Base-by-base conservation (phyloP, 345 rosid species). In the Diplotaxis tenuifolia region DNA sequence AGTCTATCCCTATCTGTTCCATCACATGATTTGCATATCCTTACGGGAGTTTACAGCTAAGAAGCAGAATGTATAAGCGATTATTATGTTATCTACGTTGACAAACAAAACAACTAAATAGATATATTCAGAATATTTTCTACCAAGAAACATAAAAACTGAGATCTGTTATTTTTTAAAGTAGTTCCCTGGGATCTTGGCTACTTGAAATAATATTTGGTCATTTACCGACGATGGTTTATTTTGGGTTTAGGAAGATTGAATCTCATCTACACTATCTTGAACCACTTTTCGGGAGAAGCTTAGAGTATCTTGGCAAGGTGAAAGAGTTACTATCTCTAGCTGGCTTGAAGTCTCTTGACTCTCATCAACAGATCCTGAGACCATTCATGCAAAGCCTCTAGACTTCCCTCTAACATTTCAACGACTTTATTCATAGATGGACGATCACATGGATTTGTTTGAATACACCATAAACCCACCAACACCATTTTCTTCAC, bases 11-110 rank as follows among this genome's bases (percentile, higher is more conserved):
- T 49, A 50, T 66, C 18, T 18, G 8, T 19, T 49, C 21, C 28
- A 50, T 50, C 58, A 31, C 7, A 66, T 65, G 40, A 66, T 66
- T 50, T 66, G 70, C 70, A 49, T 50, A 28, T 49, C 19, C 18
- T 49, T 18, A 18, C 49, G 27, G 38, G 7, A 66, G 59, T 50
- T 28, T 29, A 66, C 70, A 50, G 70, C 59, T 66, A 50, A n/a
- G 31, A 22, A 9, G 45, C 23, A 59, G 62, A 57, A 59, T 59
- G 64, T 59, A 9, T 23, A 59, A 16, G 7, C 63, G 29, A 15
- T 31, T 0, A 31, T 59, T 59, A 16, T 16, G 22, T 59, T 59
- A 59, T 59, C 23, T 9, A 31, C 25, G 12, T 31, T 16, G 64
- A 31, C 45, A 60, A 18, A 60, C 40, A 29, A 16, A n/a, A 2